phyloP scores from a whole-genome alignment of 345 rosid genomes.

The Hypericum perforatum region DNA sequence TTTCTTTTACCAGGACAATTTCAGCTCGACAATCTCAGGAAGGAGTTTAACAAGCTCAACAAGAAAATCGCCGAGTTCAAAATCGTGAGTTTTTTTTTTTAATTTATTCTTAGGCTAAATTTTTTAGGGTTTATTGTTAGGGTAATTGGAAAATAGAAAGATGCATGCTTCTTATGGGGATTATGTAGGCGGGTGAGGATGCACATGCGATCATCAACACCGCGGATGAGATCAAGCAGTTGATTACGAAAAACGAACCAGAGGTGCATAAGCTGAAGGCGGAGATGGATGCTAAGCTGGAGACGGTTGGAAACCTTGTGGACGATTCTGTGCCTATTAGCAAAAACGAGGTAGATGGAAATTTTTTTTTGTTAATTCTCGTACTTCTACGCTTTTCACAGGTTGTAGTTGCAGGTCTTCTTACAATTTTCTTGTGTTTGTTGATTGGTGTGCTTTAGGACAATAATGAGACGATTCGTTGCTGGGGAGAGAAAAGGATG shows the following conservation, averaged over 20 bases:
- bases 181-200: constrained; percentile 47
- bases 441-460: background rate
- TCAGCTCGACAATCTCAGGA: constrained; percentile 52
- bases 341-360: constrained; percentile 50
- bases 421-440: too few species aligned
- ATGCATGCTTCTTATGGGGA: too few species aligned
- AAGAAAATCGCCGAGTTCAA: constrained; percentile 63
- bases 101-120: too few species aligned
- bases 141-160: background rate
- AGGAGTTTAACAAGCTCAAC: constrained; percentile 59
- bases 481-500: constrained; percentile 36
- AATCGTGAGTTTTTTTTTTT: constrained; percentile 36
- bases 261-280: constrained; percentile 57
- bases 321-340: constrained; percentile 77
- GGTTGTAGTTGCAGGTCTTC: too few species aligned
- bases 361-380: background rate
- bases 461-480: too few species aligned
- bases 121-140: background rate
- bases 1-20: constrained; percentile 46
- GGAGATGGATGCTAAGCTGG: constrained; percentile 46
- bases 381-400: too few species aligned
- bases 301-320: constrained; percentile 66
- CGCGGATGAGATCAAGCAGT: constrained; percentile 45
- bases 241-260: constrained; percentile 39
- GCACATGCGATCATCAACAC: constrained; percentile 41